Evolutionary conservation across 1,284 basidiomycete species (phyloP), one percentile per base, ranked within the genome.

Genomic region (Amylostereum areolatum): DNA sequence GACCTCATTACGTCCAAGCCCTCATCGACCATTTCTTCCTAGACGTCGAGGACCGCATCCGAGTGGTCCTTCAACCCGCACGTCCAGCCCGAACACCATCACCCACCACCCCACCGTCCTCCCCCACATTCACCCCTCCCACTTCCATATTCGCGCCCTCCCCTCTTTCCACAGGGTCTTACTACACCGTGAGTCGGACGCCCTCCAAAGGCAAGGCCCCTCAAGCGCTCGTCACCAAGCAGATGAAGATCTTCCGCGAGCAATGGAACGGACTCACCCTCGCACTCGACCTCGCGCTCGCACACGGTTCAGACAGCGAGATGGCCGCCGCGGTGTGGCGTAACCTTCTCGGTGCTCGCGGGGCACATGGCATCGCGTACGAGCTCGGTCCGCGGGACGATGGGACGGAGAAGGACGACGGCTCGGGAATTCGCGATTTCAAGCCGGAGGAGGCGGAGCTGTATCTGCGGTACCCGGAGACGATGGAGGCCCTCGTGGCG

Each of bases 11-110:
- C 70, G 70, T 85, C 55, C 86, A 94, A 69, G 91, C 85, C 44
- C 75, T 98, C 48, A 78, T 97, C 56, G 93, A 96, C 67, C 93
- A 97, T 69, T 97, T 96, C 72, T 99, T 99, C 75, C 77, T 95
- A 58, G 92, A 99, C 64, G 80, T 93, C 54, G 96, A 98, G 63
- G 86, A 90, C 60, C 86, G 95, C 52, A 88, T 98, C 58, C 85
- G 95, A 18, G 67, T 81, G 49, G 79, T 97, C 57, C 80, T 95
- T 52, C 9, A 6, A 11, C 41, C 9, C n/a, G 18, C 30, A 32
- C 62, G 60, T 1, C 52, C 65, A 11, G 55, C 68, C 34, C 24
- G 51, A 46, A 44, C 43, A 52, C 45, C 39, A 47, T 51, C 54
- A 41, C 31, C 54, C 44, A 55, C 43, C 57, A 45, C 36, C 35